Evolutionary conservation across 2,329 filamentous ascomycete genomes (phyloP), one percentile per base, ranked within the genome.

Genomic region (Fusarium floridanum): DNA sequence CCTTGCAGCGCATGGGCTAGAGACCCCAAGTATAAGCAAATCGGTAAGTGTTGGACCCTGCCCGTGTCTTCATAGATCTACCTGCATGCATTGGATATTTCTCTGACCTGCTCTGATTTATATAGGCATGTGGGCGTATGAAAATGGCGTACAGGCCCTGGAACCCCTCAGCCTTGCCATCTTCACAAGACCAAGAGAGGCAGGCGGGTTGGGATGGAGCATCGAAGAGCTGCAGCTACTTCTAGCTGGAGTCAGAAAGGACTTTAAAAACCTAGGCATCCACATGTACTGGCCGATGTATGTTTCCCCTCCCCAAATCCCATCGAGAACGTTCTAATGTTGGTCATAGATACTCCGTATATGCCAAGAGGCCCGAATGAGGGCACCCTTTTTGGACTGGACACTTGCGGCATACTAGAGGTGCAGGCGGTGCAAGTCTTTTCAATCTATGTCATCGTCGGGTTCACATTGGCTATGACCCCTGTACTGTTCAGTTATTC

Each of bases 241-340:
- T n/a, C 20, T 57, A 12, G n/a, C 53, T 17, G 53, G 53, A 57
- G 53, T 57, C 17, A 57, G 53, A 36, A 57, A 57, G n/a, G 53
- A 57, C 20, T 57, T 57, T 17, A 57, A 57, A 20, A 57, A 57
- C 12, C 53, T 57, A 4, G 29, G 29, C 11, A 57, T 57, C 53
- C 53, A 57, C 4, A 57, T 57, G 53, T 57, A 57, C 32, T 57
- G 53, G 53, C 53, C 53, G 2, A 36, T 57, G 53, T 57, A 16
- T 22, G 32, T 37, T 34, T 17, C 20, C 20, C 32, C 6, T 16
- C 1, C n/a, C n/a, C 2, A 17, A 36, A 2, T 36, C 10, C 9
- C 2, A 37, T 11, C 8, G 17, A 5, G 17, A n/a, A 4, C 24
- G 2, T 10, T 24, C 29, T 57, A 37, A 57, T 9, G 3, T 2